Base-by-base conservation (phyloP, 2,329 filamentous ascomycete genomes). In the Penicillium oxalicum region DNA sequence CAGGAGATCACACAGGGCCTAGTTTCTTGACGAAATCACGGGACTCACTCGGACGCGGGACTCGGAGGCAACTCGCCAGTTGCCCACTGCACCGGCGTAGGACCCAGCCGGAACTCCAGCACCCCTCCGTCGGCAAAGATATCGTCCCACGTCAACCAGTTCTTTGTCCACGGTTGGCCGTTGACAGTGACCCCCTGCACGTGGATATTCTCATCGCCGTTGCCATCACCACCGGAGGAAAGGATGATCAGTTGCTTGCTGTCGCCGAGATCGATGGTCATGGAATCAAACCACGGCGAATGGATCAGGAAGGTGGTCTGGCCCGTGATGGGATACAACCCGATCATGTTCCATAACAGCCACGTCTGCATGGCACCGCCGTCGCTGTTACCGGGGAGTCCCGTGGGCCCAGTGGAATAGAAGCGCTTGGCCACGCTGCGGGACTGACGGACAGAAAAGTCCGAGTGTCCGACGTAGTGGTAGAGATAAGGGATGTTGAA, bases 321-420 rank as follows among this genome's bases (percentile, higher is more conserved):
- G 0, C 82, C 83, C 0, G 82, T 84, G 53, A 87, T 70, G 1
- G 83, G 84, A 55, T 85, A 86, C 27, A 87, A 67, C 2, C 83
- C 83, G 34, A 86, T 75, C 76, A 85, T 84, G 53, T 79, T 80
- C 80, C 84, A 87, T 7, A 86, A 66, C 2, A 85, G 65, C 79
- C 82, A 86, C 6, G 78, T 81, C 61, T 88, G 82, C 83, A 88
- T 87, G 11, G 84, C 82, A 5, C 85, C 85, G 1, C 82, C 83
- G 62, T 88, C 85, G 39, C 78, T 82, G 64, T 88, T 87, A 0
- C 85, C 85, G 0, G 84, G 84, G 0, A 88, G 71, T 0, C 85
- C 84, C 6, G 59, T 61, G 0, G 73, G 70, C 0, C 76, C 77
- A 1, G 77, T 71, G 42, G 70, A 72, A 66, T 86, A 87, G 67